phyloP scores from a whole-genome alignment of 73 alveolate species.

The Paramecium primaurelia region DNA sequence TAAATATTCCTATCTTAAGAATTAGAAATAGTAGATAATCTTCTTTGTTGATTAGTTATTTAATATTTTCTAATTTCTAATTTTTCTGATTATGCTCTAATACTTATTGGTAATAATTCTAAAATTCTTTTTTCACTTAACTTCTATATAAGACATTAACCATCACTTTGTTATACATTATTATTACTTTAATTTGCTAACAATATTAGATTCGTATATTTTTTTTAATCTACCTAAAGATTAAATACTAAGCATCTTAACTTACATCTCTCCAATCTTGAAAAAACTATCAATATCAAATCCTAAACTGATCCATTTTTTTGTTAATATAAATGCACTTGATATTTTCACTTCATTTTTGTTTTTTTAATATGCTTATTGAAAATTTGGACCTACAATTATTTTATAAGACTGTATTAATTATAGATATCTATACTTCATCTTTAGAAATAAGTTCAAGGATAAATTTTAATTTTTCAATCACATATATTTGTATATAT shows the following conservation, averaged over 20 bases:
- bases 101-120: background rate
- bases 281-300: slow-evolving; percentile 23
- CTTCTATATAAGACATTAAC: background rate
- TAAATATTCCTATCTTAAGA: background rate
- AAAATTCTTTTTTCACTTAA: background rate
- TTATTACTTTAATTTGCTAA: background rate
- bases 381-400: background rate
- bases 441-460: background rate
- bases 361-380: background rate
- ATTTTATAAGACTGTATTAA: background rate
- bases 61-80: background rate
- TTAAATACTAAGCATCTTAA: background rate
- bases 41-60: background rate
- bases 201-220: background rate
- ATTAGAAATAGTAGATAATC: background rate
- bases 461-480: background rate
- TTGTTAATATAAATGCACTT: background rate
- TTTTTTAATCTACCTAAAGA: background rate
- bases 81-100: slow-evolving; percentile 9
- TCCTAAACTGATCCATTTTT: slow-evolving; percentile 25
- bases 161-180: background rate
- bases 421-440: background rate
- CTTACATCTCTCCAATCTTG: background rate
- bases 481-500: background rate
- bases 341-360: background rate